Evolutionary conservation across 2,329 filamentous ascomycete species (phyloP), one percentile per base, ranked within the genome.

Genomic region (Cercospora sojina): DNA sequence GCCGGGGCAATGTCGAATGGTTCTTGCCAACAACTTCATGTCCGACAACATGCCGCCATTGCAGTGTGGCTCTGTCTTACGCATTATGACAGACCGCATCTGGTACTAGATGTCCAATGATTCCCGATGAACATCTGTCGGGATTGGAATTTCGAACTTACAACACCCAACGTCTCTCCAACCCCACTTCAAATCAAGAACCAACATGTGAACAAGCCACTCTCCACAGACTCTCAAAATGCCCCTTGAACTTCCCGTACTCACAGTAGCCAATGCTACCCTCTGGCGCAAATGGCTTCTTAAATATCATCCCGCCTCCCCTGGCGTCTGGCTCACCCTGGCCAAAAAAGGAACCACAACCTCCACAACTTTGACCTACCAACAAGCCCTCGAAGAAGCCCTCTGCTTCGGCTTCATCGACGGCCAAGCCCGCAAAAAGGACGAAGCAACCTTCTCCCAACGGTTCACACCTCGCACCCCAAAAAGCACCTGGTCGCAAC

Each of bases 391-490:
- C 18, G 83, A 88, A 72, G 76, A 80, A 35, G 86, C 86, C 1
- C 79, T 89, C 6, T 88, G 86, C 73, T 85, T 84, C 71, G 87
- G 87, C 49, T 89, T 87, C 86, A 89, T 88, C 64, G 86, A 89
- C 73, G 85, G 86, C 0, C 85, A 86, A 71, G 80, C 80, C 2
- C 79, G 80, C 56, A 65, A 77, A 3, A 74, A 79, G 56, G 82
- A 87, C 68, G 79, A 79, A 0, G 71, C 76, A 3, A 82, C 80
- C 70, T 88, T 85, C 74, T 73, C 84, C 1, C 84, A 86, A 70
- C 82, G 85, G 8, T 88, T 87, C 78, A 87, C 86, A 1, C 86
- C 86, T 1, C 85, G 87, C 4, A 81, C 83, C 3, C 74, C 79
- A 31, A 82, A 81, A 35, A 87, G 85, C 71, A 73, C 85, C 6